phyloP scores from a whole-genome alignment of 495 filamentous ascomycete genomes.

The Glarea lozoyensis region DNA sequence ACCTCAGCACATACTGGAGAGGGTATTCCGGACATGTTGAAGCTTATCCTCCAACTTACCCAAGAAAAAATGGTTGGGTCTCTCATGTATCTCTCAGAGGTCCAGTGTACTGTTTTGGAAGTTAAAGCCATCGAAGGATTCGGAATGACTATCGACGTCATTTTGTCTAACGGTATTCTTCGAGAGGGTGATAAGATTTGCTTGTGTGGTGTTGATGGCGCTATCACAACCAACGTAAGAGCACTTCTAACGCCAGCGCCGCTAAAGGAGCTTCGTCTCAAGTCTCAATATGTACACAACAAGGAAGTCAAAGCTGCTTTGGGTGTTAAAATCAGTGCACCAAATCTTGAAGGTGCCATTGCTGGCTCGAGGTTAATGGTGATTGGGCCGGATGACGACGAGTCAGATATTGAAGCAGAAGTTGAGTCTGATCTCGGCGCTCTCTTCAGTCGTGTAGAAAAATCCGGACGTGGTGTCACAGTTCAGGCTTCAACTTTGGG shows the following conservation, averaged over 20 bases:
- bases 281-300: constrained; percentile 92
- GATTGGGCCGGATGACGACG: constrained; percentile 89
- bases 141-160: constrained; percentile 97
- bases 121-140: constrained; percentile 99
- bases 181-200: constrained; percentile 92
- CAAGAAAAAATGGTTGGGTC: constrained; percentile 98
- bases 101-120: constrained; percentile 96
- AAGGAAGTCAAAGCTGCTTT: constrained; percentile 98
- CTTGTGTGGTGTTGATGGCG: constrained; percentile 88
- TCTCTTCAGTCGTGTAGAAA: constrained; percentile 81
- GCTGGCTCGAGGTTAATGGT: constrained; percentile 92
- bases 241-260: constrained; percentile 93
- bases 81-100: constrained; percentile 96
- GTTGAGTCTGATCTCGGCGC: constrained; percentile 93
- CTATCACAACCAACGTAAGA: constrained; percentile 90
- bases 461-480: constrained; percentile 83
- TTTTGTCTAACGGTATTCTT: constrained; percentile 92
- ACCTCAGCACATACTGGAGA: constrained; percentile 97
- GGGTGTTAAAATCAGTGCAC: constrained; percentile 97
- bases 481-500: constrained; percentile 97
- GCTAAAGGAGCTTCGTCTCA: constrained; percentile 89
- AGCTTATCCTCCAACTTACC: constrained; percentile 81
- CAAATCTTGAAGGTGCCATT: constrained; percentile 92
- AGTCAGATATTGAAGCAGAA: constrained; percentile 92
- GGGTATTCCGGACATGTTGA: constrained; percentile 98